A percentile compares a stretch with the other conserved stretches of the same genome.
These are phyloP conservation scores for Astragalus glycyphyllos DNA, from an alignment of 306 rosid species.

Conservation along the genomic window DNA sequence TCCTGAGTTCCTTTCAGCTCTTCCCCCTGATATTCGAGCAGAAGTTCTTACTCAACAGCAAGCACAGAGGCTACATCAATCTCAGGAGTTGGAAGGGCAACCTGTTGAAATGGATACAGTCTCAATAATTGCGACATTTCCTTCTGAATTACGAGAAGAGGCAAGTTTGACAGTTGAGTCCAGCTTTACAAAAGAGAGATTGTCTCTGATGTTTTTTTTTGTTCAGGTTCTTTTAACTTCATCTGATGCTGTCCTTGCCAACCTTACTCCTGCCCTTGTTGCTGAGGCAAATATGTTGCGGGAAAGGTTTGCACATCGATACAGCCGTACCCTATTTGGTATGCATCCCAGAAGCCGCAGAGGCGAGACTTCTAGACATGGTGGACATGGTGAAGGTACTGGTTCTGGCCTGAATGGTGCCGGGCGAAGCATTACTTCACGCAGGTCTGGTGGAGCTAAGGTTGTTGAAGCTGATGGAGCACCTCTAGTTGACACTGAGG, in stretches of 20 bases:
- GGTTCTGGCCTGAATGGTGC: conserved; percentile 71
- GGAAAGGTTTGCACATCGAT: conserved; percentile 95
- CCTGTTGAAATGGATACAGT: conserved; percentile 99
- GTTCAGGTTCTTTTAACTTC: conserved; percentile 92
- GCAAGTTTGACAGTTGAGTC: conserved; percentile 48
- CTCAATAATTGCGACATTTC: conserved; percentile 96
- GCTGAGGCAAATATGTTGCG: conserved; percentile 97
- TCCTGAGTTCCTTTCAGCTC: conserved; percentile 99
- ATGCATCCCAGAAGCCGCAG: conserved; percentile 93
- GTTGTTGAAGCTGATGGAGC: conserved; percentile 93
- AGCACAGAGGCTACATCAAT: conserved; percentile 90
- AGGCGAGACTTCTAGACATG: conserved; percentile 86
- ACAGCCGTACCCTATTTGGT: conserved; percentile 88
- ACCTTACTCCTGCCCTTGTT: conserved; percentile 96
- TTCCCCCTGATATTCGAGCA: conserved; percentile 94
- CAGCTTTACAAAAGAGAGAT: background rate
- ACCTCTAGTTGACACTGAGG: conserved; percentile 81
- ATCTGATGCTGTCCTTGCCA: conserved; percentile 93
- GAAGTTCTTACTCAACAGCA: conserved; percentile 98
- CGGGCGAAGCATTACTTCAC: conserved; percentile 72
- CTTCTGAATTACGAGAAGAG: conserved; percentile 97
- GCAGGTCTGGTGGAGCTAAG: conserved; percentile 75
- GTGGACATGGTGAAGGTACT: conserved; percentile 79
- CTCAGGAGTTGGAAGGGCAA: conserved; percentile 98
- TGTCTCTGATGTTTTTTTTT: conserved; percentile 31